These are phyloP conservation scores for Suillus brevipes DNA, from an alignment of 768 basidiomycete genomes.

Conservation along the genomic window DNA sequence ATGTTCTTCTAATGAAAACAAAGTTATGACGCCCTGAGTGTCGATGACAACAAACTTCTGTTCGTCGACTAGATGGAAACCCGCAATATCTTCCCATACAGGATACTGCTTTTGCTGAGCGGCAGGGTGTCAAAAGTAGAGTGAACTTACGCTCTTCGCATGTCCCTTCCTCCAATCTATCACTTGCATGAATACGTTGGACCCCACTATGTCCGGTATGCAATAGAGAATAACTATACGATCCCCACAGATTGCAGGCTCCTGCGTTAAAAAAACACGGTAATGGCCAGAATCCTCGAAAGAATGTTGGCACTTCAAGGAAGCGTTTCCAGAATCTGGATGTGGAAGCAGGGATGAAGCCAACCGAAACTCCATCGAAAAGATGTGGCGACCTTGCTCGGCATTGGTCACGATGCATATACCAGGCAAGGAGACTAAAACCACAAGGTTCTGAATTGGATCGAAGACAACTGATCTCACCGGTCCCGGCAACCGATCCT, in stretches of 20 bases:
- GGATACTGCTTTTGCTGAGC: not conserved
- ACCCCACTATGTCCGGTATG: too few species aligned
- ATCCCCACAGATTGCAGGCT: not conserved
- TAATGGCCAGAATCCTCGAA: not conserved
- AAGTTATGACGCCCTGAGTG: not conserved
- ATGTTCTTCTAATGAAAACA: not conserved
- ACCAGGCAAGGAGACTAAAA: not conserved
- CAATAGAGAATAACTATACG: not conserved
- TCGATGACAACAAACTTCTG: not conserved
- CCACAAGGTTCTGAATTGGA: not conserved
- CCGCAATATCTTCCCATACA: not conserved
- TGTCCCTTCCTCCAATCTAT: not conserved
- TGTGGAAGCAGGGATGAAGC: not conserved
- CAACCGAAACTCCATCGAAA: not conserved
- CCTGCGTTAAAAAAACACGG: not conserved
- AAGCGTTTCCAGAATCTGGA: not conserved
- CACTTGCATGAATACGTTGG: not conserved
- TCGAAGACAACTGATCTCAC: not conserved
- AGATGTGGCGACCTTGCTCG: not conserved
- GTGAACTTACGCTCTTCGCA: not conserved
- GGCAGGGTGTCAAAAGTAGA: not conserved
- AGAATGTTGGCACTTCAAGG: not conserved
- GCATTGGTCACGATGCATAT: not conserved
- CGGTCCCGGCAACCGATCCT: too few species aligned
- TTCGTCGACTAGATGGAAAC: not conserved